Conservation (phyloP, 352 stramenopile species). For the Phytophthora aleatoria region DNA sequence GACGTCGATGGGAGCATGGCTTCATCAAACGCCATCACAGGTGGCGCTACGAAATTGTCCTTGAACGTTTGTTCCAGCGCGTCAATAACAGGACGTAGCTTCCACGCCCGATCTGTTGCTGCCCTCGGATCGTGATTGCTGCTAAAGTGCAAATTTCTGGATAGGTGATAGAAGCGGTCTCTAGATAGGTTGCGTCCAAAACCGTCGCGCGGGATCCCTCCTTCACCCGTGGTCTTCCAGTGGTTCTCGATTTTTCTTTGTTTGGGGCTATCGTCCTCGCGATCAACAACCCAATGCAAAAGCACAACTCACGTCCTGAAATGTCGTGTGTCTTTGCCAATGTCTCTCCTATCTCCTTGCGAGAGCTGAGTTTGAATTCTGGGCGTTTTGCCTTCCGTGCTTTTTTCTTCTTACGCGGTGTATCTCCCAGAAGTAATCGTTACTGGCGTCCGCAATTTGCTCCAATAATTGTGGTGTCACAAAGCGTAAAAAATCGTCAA, state of each 20-base stretch:
- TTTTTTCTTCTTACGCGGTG: background rate
- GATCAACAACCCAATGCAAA: constrained; percentile 9
- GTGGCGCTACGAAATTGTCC: background rate
- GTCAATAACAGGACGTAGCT: background rate
- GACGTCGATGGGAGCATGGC: background rate
- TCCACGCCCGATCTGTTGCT: background rate
- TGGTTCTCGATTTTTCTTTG: constrained; percentile 7
- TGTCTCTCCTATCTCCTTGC: background rate
- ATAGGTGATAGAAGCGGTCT: background rate
- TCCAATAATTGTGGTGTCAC: background rate
- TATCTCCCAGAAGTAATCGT: background rate
- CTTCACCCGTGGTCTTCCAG: background rate
- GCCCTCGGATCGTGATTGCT: background rate
- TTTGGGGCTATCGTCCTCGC: background rate
- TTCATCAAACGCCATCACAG: constrained; percentile 2
- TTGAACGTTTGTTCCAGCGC: background rate
- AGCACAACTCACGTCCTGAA: background rate
- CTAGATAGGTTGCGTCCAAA: background rate
- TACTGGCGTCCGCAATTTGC: background rate
- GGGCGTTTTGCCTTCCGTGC: background rate
- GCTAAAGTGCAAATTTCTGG: background rate
- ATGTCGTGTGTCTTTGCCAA: background rate
- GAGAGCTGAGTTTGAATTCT: background rate
- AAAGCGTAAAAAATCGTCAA: background rate
- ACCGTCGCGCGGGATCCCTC: background rate